These are phyloP conservation scores for Kwoniella botswanensis DNA, from an alignment of 768 basidiomycete species.

Conservation along the genomic window DNA sequence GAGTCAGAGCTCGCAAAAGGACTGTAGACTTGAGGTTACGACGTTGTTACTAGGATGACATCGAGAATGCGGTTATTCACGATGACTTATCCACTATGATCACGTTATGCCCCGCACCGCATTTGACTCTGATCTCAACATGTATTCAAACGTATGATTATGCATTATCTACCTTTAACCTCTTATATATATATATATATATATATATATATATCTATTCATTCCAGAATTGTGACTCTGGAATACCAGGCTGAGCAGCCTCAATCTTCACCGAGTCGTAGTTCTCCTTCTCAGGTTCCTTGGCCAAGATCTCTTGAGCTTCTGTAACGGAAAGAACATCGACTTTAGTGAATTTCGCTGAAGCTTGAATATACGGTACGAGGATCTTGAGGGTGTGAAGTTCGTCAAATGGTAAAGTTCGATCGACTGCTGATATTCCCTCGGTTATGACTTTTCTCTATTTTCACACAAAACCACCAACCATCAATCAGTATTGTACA, in stretches of 20 bases:
- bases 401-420: slow-evolving; percentile 82
- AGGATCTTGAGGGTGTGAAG: slow-evolving; percentile 71
- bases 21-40: no score
- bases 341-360: slow-evolving; percentile 52
- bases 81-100: no score
- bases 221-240: slow-evolving; percentile 86
- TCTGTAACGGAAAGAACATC: slow-evolving; percentile 73
- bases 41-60: no score
- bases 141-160: not conserved
- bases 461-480: not conserved
- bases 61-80: no score
- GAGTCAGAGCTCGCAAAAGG: no score
- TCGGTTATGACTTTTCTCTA: slow-evolving; percentile 60
- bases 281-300: slow-evolving; percentile 62
- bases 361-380: slow-evolving; percentile 77
- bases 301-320: slow-evolving; percentile 68
- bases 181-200: not conserved
- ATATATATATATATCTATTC: slow-evolving; percentile 10
- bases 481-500: not conserved
- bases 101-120: no score
- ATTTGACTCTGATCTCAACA: not conserved
- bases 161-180: not conserved
- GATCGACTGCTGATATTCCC: slow-evolving; percentile 76
- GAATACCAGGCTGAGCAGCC: slow-evolving; percentile 79
- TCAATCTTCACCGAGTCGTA: slow-evolving; percentile 76